Percentiles rank a stretch among this genome's conserved stretches.
Conservation (phyloP, 2,329 filamentous ascomycete genomes). For the Beauveria bassiana region DNA sequence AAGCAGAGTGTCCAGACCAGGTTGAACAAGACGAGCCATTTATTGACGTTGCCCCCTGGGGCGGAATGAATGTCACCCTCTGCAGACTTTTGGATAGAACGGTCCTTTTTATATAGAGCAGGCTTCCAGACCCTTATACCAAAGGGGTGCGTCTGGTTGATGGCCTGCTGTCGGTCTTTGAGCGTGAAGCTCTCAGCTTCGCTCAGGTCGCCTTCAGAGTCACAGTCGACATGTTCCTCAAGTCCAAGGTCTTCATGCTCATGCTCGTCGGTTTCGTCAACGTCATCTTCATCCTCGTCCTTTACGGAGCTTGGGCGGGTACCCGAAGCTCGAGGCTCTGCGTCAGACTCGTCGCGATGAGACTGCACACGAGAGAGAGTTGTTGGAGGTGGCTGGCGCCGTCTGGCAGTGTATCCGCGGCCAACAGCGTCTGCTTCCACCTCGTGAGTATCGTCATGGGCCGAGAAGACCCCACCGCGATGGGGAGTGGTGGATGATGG, state of each 20-base stretch:
- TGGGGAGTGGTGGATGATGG: conserved; percentile 72
- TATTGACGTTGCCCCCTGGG: conserved; percentile 78
- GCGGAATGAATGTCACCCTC: conserved; percentile 96
- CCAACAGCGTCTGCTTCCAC: conserved; percentile 59
- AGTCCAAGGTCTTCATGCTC: conserved; percentile 32
- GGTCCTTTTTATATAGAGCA: conserved; percentile 92
- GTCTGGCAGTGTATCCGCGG: conserved; percentile 29
- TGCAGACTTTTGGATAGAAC: conserved; percentile 91
- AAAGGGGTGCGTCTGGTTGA: conserved; percentile 98
- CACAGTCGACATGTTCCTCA: conserved; percentile 48
- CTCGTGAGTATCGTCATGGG: conserved; percentile 79
- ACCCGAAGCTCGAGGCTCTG: conserved; percentile 19
- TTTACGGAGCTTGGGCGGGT: conserved; percentile 11
- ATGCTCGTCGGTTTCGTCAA: conserved; percentile 25
- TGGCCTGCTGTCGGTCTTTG: conserved; percentile 92
- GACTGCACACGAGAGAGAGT: conserved; percentile 37
- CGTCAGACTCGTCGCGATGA: conserved; percentile 15
- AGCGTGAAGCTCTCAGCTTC: conserved; percentile 97
- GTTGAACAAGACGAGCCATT: conserved; percentile 82
- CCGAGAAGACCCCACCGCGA: conserved; percentile 80
- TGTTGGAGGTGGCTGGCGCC: conserved; percentile 24
- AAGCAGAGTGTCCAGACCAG: conserved; percentile 84
- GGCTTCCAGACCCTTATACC: conserved; percentile 99
- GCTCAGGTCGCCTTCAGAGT: conserved; percentile 67
- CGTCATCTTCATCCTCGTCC: conserved; percentile 22